Conservation (phyloP, 169 alveolate species). For the Hepatocystis sp. region DNA sequence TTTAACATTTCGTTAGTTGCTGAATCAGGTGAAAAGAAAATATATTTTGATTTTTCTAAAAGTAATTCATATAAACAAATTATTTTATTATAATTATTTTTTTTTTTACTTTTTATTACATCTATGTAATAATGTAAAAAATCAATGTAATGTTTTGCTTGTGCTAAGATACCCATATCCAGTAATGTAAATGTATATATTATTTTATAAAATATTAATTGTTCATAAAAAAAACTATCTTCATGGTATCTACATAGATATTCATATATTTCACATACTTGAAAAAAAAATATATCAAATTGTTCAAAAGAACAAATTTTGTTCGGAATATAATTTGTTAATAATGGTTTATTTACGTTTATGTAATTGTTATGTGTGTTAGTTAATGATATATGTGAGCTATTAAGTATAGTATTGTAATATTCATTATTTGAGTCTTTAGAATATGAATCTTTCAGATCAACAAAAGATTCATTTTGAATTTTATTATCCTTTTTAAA, state of each 20-base stretch:
- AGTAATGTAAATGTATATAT: constrained; percentile 17
- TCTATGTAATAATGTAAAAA: constrained; percentile 47
- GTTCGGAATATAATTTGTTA: no score
- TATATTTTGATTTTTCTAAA: constrained; percentile 17
- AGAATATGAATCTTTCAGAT: no score
- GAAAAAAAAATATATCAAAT: constrained; percentile 48
- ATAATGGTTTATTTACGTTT: no score
- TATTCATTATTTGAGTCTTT: no score
- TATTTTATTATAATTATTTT: constrained; percentile 22
- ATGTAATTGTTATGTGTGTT: no score
- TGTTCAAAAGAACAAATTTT: no score
- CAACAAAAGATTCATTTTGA: background rate
- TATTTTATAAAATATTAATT: constrained; percentile 22
- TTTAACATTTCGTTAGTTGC: background rate
- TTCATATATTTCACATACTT: constrained; percentile 39
- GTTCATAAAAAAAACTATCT: constrained; percentile 57
- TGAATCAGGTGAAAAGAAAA: background rate
- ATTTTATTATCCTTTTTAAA: no score
- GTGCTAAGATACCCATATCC: constrained; percentile 37
- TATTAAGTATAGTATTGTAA: background rate
- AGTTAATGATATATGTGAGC: no score
- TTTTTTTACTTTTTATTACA: constrained; percentile 55
- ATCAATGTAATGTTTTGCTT: constrained; percentile 45
- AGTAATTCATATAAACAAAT: constrained; percentile 24
- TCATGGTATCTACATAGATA: constrained; percentile 23